A percentile compares a stretch with the other conserved stretches of the same genome.
phyloP scores from a whole-genome alignment of 1,139 yeast species.

The Yamadazyma trypodendri region DNA sequence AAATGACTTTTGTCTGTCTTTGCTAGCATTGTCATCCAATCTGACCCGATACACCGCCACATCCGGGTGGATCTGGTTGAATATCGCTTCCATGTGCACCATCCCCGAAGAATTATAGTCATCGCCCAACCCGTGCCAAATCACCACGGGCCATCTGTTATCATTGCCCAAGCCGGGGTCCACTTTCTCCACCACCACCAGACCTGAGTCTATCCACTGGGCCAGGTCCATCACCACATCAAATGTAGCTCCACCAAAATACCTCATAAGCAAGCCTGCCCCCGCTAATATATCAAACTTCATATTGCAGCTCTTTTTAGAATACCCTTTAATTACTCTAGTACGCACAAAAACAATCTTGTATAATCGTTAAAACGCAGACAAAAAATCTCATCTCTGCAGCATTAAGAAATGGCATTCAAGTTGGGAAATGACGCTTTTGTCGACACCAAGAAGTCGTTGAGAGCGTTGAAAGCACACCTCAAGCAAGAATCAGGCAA shows the following conservation, averaged over 20 bases:
- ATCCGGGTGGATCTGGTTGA: constrained; percentile 49
- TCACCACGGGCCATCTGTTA: constrained; percentile 50
- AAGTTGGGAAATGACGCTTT: constrained; percentile 27
- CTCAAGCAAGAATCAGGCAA: constrained; percentile 9
- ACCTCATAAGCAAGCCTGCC: too few relatives aligned
- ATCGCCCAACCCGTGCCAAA: constrained; percentile 90
- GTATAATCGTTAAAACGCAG: too few relatives aligned
- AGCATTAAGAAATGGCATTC: constrained; percentile 4
- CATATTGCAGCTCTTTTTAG: too few relatives aligned
- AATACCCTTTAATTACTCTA: too few relatives aligned
- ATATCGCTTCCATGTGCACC: constrained; percentile 40
- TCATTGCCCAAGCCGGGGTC: constrained; percentile 4
- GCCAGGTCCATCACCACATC: too few relatives aligned
- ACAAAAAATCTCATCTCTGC: constrained; percentile 5
- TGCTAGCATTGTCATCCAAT: constrained; percentile 46
- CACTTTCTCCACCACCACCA: neutral
- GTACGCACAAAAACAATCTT: too few relatives aligned
- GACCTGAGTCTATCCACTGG: too few relatives aligned
- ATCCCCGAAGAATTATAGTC: constrained; percentile 64
- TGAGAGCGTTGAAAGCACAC: constrained; percentile 36
- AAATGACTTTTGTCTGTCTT: constrained; percentile 56
- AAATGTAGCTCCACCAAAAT: too few relatives aligned
- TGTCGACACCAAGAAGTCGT: constrained; percentile 28
- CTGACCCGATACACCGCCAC: constrained; percentile 52
- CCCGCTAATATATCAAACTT: neutral